Conservation (phyloP, 345 rosid genomes). For the Corymbia maculata region DNA sequence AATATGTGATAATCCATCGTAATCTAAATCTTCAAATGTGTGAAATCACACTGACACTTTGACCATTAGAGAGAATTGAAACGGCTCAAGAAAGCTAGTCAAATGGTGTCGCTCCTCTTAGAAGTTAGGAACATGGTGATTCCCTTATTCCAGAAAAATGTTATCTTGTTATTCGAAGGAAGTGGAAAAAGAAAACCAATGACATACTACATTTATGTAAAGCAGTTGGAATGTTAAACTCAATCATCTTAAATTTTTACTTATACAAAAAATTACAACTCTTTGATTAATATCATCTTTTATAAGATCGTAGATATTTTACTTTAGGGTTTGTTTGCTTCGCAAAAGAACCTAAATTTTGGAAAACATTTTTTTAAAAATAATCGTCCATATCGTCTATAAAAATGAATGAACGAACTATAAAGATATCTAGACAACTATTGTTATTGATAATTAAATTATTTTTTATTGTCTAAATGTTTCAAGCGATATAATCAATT, state of each 20-base stretch:
- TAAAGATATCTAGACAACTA: accelerated
- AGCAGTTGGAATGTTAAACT: background rate
- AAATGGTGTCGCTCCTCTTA: background rate
- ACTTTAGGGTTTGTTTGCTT: background rate
- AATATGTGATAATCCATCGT: background rate
- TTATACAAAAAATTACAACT: background rate
- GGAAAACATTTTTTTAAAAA: background rate
- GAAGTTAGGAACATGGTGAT: background rate
- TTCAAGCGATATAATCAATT: background rate
- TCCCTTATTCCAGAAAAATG: background rate
- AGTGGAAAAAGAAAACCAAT: background rate
- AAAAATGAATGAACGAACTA: background rate
- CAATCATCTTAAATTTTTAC: background rate
- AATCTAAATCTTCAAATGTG: background rate
- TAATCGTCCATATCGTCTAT: accelerated
- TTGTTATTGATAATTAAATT: background rate
- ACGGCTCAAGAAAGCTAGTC: background rate
- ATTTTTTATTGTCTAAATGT: background rate
- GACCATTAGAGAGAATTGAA: background rate
- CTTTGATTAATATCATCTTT: background rate
- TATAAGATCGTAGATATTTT: background rate
- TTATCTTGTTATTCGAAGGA: background rate
- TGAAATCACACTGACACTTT: no score
- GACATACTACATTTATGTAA: background rate
- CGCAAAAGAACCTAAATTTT: background rate